These are phyloP conservation scores for Annona cherimola DNA, from an alignment of 164 flowering plant genomes.

Conservation along the genomic window DNA sequence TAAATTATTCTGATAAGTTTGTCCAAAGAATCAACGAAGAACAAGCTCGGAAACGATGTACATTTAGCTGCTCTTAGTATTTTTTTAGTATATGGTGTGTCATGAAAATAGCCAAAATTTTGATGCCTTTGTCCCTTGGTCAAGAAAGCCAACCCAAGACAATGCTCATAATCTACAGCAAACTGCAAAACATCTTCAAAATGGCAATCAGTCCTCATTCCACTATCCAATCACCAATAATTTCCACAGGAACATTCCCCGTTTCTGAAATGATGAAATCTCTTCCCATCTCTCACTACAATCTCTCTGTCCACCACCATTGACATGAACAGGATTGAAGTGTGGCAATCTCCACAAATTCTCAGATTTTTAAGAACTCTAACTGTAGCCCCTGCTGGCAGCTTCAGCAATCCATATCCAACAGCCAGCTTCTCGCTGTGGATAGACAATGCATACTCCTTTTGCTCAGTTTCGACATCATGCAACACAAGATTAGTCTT, in stretches of 20 bases:
- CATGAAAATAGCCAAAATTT: not conserved
- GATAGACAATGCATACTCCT: conserved; percentile 52
- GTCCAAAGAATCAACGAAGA: too few relatives aligned
- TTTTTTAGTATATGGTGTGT: not conserved
- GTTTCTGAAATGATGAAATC: conserved; percentile 71
- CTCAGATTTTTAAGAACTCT: conserved; percentile 77
- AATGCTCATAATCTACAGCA: not conserved
- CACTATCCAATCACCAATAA: conserved; percentile 49
- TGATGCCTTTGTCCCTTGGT: not conserved
- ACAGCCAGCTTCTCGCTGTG: conserved; percentile 92
- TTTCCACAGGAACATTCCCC: conserved; percentile 76
- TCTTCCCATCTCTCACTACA: conserved; percentile 70
- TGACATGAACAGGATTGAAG: conserved; percentile 66
- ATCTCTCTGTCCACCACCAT: conserved; percentile 58
- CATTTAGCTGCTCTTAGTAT: too few relatives aligned
- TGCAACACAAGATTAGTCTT: conserved; percentile 53
- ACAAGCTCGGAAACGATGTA: too few relatives aligned
- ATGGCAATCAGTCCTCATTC: not conserved
- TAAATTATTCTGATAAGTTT: too few relatives aligned
- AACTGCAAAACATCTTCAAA: not conserved
- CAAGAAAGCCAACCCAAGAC: not conserved
- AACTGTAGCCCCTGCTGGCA: conserved; percentile 59
- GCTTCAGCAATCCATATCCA: conserved; percentile 63
- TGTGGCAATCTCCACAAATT: conserved; percentile 87
- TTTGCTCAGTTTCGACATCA: conserved; percentile 56